Base-by-base conservation (phyloP, 495 filamentous ascomycete species). In the Aspergillus biplanus region DNA sequence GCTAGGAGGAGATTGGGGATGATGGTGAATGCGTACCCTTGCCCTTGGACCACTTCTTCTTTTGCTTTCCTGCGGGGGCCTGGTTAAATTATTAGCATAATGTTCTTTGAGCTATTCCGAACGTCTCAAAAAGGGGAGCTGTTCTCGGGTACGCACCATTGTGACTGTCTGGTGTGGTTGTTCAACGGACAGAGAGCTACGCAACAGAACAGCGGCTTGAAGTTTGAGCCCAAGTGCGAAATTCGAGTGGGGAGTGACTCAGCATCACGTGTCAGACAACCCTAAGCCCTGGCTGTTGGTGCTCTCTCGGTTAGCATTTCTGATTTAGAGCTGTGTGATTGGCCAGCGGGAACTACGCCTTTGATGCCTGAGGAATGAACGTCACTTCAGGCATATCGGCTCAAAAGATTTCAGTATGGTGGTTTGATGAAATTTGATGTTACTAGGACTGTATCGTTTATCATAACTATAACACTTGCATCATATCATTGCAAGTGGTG, bases 31-130 rank as follows among this genome's bases (percentile, higher is more conserved):
- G 78, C 84, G 71, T 88, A 93, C 91, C 91, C 88, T 97, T 97
- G 82, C 92, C 96, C 92, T 97, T 99, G 71, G 93, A 97, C 94
- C 94, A 97, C 94, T 97, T 97, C 92, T 98, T 63, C 61, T 63
- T 63, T 56, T 63, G 61, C 60, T 62, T 98, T 92, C 97, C 97
- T 81, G 89, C 87, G 81, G 91, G 90, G 74, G 91, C 90, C 90
- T 89, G 63, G 65, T 62, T 63, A 63, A 47, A 52, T 16, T 64
- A 61, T 67, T 68, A 67, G 67, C 56, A 73, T 73, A 65, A n/a
- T 56, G 2, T 21, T 52, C 7, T 58, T 37, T 46, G 21, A 39
- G 6, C n/a, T 13, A n/a, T 33, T n/a, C 54, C 31, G 67, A 58
- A 58, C 37, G 56, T 54, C 59, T 53, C 46, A 53, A 33, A 12